Percentiles rank a stretch among this genome's conserved stretches.
Evolutionary conservation across 2,329 filamentous ascomycete genomes (phyloP).

Genomic region (Colletotrichum sp.): DNA sequence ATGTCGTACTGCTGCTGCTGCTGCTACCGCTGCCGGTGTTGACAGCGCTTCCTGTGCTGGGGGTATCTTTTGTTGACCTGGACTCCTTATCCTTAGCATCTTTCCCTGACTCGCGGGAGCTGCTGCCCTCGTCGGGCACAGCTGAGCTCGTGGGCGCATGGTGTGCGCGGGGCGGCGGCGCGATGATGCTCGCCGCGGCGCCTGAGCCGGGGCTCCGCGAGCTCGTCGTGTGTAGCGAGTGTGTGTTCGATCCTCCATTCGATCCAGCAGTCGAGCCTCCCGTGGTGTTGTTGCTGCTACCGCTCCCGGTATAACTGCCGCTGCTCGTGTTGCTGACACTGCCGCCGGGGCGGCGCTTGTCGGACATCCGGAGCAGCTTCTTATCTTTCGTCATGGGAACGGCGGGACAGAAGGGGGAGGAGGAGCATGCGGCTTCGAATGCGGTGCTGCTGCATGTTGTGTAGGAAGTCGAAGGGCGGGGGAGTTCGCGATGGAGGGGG

Average conservation of each 20-base stretch:
- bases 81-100: conserved; percentile 31
- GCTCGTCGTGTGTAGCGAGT: conserved; percentile 32
- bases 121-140: conserved; percentile 28
- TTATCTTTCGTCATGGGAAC: conserved; percentile 25
- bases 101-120: not conserved
- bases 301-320: conserved; percentile 30
- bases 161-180: conserved; percentile 42
- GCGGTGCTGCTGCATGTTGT: conserved; percentile 20
- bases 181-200: conserved; percentile 36
- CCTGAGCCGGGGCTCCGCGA: conserved; percentile 24
- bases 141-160: conserved; percentile 40
- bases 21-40: conserved; percentile 25
- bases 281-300: conserved; percentile 13
- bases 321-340: conserved; percentile 15
- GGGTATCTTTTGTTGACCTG: conserved; percentile 16
- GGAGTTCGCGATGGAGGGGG: not conserved
- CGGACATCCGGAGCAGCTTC: conserved; percentile 26
- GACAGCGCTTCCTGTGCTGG: not conserved
- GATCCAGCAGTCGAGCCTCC: not conserved
- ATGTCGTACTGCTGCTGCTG: conserved; percentile 21
- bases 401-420: not conserved
- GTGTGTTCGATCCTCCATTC: conserved; percentile 20
- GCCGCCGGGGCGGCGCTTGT: conserved; percentile 46
- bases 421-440: not conserved
- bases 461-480: not conserved